These are phyloP conservation scores for Oemleria cerasiformis DNA, from an alignment of 306 rosid species.

Conservation along the genomic window DNA sequence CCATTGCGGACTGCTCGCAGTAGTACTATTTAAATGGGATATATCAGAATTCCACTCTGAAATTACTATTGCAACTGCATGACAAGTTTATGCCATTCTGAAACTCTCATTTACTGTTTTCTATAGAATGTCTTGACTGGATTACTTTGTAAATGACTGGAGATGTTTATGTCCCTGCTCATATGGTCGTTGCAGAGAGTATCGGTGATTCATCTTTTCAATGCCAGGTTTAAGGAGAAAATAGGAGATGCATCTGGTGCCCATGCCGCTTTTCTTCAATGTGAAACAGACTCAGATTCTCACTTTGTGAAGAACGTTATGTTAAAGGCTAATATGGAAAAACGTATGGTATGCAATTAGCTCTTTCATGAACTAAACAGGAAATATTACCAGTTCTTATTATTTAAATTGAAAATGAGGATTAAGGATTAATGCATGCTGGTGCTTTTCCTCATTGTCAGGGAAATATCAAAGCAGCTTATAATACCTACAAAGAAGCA, in stretches of 20 bases:
- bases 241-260: constrained; percentile 75
- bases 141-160: constrained; percentile 52
- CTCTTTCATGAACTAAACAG: constrained; percentile 18
- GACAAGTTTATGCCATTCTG: constrained; percentile 22
- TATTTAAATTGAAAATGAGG: constrained; percentile 18
- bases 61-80: constrained; percentile 13
- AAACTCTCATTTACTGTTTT: constrained; percentile 32
- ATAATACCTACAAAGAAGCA: constrained; percentile 66
- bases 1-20: constrained; percentile 11
- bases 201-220: constrained; percentile 72
- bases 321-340: constrained; percentile 86
- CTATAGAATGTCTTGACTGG: constrained; percentile 43
- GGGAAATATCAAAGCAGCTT: constrained; percentile 80
- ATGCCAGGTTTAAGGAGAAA: constrained; percentile 85
- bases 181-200: constrained; percentile 68
- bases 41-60: constrained; percentile 11
- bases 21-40: constrained; percentile 19
- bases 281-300: constrained; percentile 52
- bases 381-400: constrained; percentile 19
- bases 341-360: constrained; percentile 61
- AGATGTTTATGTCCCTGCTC: constrained; percentile 44
- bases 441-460: constrained; percentile 35
- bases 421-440: constrained; percentile 12
- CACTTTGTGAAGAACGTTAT: constrained; percentile 58
- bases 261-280: constrained; percentile 53